Conservation (phyloP, 768 basidiomycete genomes). For the Clitopilus passeckerianus region DNA sequence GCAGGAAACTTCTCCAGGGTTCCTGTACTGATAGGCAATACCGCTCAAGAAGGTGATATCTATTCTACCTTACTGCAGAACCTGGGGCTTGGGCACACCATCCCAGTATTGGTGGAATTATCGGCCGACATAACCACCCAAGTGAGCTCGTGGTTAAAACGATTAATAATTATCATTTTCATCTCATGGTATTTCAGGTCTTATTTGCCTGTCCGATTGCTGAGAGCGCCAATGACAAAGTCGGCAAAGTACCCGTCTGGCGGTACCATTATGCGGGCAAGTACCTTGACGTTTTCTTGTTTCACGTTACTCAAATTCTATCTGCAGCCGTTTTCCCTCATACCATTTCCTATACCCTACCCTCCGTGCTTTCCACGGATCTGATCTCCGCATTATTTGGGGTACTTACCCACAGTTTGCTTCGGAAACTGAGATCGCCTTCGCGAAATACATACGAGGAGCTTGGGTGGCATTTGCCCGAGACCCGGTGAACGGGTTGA, state of each 20-base stretch:
- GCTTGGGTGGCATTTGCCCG: conserved; percentile 34
- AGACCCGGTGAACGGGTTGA: conserved; percentile 22
- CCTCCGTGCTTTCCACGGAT: conserved; percentile 30
- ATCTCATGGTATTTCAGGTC: conserved; percentile 8
- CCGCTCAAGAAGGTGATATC: conserved; percentile 24
- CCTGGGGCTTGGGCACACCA: conserved; percentile 13
- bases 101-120: conserved; percentile 20
- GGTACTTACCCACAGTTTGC: conserved; percentile 20
- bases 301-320: neutral
- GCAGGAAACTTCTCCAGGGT: neutral
- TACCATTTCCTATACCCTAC: conserved; percentile 24
- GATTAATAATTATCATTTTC: neutral
- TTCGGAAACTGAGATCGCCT: conserved; percentile 16
- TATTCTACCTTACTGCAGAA: conserved; percentile 19
- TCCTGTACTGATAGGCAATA: conserved; percentile 15
- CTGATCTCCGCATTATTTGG: conserved; percentile 36
- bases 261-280: neutral
- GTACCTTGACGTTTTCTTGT: neutral
- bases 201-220: conserved; percentile 22
- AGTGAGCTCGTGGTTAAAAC: conserved; percentile 7
- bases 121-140: conserved; percentile 19
- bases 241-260: conserved; percentile 9
- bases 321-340: conserved; percentile 27
- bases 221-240: conserved; percentile 16
- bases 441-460: conserved; percentile 25